Base-by-base conservation (phyloP, 2,329 filamentous ascomycete genomes). In the Rhynchosporium graminicola region DNA sequence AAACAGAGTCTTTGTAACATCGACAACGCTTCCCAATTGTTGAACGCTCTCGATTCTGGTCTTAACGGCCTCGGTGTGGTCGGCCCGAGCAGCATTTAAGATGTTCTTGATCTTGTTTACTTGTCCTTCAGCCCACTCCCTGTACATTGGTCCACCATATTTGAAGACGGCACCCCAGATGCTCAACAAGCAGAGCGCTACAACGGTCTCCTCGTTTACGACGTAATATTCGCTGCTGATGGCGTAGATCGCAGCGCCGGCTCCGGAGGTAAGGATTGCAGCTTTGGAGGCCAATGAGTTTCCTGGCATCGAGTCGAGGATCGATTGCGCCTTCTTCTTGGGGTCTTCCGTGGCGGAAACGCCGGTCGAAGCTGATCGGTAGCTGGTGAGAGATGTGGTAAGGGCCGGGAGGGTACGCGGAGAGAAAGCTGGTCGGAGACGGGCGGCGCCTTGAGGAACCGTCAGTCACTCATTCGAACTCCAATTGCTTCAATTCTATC, bases 151-250 rank as follows among this genome's bases (percentile, higher is more conserved):
- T 61, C 94, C 95, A 75, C 91, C 92, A 78, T 92, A 97, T 81
- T 96, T 95, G 82, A 91, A 94, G 74, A 97, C 85, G 67, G 88
- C 92, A 75, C 84, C 89, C 89, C 96, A 99, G 76, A 98, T 91
- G 77, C 89, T 92, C 76, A 98, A 83, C 74, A 99, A 84, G 79
- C 90, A 95, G 81, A 99, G 86, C 70, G 91, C 91, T 76, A 96
- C 91, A 76, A 99, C 90, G 68, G 93, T 90, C 84, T 99, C 95
- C 85, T 99, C 95, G 83, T 99, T 99, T 81, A 99, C 85, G 77
- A 99, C 92, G 81, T 97, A 98, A 84, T 98, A 92, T 87, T 99
- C 95, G 82, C 96, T 99, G 88, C 91, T 96, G 81, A 99, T 92
- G 75, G 92, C 95, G 77, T 95, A 96, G 78, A 96, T 86, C 75